A percentile compares a stretch with the other conserved stretches of the same genome.
These are phyloP conservation scores for Phyllachora maydis DNA, from an alignment of 2,329 filamentous ascomycete genomes.

Conservation along the genomic window DNA sequence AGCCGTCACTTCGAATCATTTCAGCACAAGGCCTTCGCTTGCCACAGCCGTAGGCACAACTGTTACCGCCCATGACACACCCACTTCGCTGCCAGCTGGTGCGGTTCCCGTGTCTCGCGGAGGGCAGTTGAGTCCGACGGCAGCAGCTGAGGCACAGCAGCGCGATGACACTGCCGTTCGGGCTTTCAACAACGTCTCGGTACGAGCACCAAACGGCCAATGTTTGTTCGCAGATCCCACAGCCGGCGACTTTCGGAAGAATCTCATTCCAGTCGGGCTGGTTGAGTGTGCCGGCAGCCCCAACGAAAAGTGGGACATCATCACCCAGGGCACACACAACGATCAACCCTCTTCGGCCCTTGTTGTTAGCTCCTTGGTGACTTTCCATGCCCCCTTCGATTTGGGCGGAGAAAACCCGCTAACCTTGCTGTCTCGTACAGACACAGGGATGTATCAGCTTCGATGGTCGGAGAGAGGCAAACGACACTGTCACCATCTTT, in stretches of 20 bases:
- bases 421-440: neutral
- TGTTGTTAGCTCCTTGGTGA: slow-evolving; percentile 25
- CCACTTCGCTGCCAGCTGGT: slow-evolving; percentile 17
- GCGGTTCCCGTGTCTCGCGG: slow-evolving; percentile 27
- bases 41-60: slow-evolving; percentile 1
- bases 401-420: neutral
- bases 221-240: slow-evolving; percentile 30
- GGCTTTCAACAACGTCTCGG: slow-evolving; percentile 20
- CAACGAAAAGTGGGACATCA: slow-evolving; percentile 27
- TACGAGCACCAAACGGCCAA: slow-evolving; percentile 23
- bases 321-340: slow-evolving; percentile 27
- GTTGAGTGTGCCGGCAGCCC: slow-evolving; percentile 20
- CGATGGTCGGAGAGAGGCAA: slow-evolving; percentile 18
- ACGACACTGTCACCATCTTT: slow-evolving; percentile 26
- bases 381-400: too few species aligned
- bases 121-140: slow-evolving; percentile 23
- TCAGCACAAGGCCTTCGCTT: slow-evolving; percentile 1
- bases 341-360: slow-evolving; percentile 18
- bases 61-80: too few species aligned
- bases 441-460: slow-evolving; percentile 27
- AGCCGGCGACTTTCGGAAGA: slow-evolving; percentile 30
- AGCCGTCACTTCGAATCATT: too few species aligned
- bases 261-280: slow-evolving; percentile 26
- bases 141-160: slow-evolving; percentile 24
- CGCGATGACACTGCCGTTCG: slow-evolving; percentile 24